Base-by-base conservation (phyloP, 495 filamentous ascomycete genomes). In the Tuber magnatum region DNA sequence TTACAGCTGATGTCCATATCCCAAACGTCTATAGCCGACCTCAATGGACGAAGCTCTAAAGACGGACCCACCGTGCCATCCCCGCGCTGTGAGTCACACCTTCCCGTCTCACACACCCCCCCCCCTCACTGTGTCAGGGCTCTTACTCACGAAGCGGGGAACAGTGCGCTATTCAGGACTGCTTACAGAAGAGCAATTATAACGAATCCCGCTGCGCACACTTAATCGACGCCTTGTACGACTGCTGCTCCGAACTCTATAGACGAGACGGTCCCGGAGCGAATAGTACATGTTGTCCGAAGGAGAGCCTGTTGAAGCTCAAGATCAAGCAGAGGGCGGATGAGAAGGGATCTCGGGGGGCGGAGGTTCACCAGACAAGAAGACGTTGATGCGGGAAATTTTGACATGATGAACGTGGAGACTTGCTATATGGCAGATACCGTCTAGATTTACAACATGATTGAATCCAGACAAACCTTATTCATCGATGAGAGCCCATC, bases 221-320 rank as follows among this genome's bases (percentile, higher is more conserved):
- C 18, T 86, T 95, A 80, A 88, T 99, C 70, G 91, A 97, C 82
- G 92, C 93, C n/a, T 85, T 99, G 38, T 99, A 98, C 83, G 91
- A 95, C 81, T 99, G 95, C 83, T 99, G 95, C 84, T 90, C 93
- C 77, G 86, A 87, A 43, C 97, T 99, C 84, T 98, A 99, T 85
- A 84, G 90, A 82, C 86, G 88, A 72, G 87, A 91, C 71, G 94
- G 96, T 9, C 92, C 97, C 68, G 84, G 89, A 28, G 93, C 93
- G 20, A 80, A 80, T 39, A 91, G 90, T 3, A 88, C 88, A 18
- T 94, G 93, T 85, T 99, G 95, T 81, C 95, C 95, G 3, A 96
- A 96, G 81, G 86, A 92, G 56, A 88, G 84, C 76, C 84, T 97
- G 69, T 84, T 99, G 76, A 87, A 87, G 80, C 84, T 98, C 78